Percentiles rank a stretch among this genome's conserved stretches.
These are phyloP conservation scores for Salix viminalis DNA, from an alignment of 345 rosid genomes.

Conservation along the genomic window DNA sequence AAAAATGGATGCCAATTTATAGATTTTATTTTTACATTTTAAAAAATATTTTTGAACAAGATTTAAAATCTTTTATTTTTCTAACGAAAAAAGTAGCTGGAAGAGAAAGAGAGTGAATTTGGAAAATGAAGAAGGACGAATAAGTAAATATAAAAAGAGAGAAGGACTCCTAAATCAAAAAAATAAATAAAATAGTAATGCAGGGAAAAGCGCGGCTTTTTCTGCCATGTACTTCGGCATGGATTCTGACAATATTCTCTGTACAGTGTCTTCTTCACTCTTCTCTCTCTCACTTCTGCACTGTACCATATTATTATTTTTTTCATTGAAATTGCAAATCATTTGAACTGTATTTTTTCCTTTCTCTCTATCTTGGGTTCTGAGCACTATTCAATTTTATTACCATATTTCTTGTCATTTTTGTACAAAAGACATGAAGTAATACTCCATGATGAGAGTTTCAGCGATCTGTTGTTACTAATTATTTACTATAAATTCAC, in stretches of 20 bases:
- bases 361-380: no score
- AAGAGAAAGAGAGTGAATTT: neutral
- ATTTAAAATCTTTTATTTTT: no score
- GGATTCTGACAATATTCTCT: conserved; percentile 73
- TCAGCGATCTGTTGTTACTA: no score
- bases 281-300: neutral
- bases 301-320: neutral
- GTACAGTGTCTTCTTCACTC: conserved; percentile 25
- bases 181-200: neutral
- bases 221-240: neutral
- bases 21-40: neutral
- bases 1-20: neutral
- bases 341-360: no score
- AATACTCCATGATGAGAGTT: no score
- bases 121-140: neutral
- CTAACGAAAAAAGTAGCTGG: neutral
- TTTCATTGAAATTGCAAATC: no score
- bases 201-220: conserved; percentile 16
- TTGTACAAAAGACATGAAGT: no score
- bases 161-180: neutral
- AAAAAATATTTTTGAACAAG: no score
- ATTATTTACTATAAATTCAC: no score
- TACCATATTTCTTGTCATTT: no score
- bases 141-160: neutral
- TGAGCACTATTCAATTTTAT: no score